Percentiles rank a stretch among this genome's conserved stretches.
These are phyloP conservation scores for Penicillium glabrum DNA, from an alignment of 2,329 filamentous ascomycete species.

Conservation along the genomic window DNA sequence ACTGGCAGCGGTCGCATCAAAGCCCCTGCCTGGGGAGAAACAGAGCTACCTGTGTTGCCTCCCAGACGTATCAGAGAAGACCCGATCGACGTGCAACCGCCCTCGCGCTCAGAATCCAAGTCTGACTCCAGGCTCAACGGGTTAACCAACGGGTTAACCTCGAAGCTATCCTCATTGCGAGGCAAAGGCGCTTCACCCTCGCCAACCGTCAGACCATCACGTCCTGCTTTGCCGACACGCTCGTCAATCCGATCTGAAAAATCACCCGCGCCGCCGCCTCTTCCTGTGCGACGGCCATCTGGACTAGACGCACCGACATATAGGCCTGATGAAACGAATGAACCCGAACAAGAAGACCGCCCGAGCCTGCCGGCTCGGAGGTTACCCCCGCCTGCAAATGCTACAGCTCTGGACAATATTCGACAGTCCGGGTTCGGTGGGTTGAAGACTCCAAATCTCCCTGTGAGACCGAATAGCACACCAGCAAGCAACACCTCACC, in stretches of 20 bases:
- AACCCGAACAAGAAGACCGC: constrained; percentile 10
- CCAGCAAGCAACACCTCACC: constrained; percentile 13
- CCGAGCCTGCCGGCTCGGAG: constrained; percentile 27
- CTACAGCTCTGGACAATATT: constrained; percentile 34
- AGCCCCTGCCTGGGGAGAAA: constrained; percentile 59
- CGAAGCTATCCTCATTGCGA: constrained; percentile 13
- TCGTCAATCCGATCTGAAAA: constrained; percentile 11
- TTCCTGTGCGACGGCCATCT: constrained; percentile 28
- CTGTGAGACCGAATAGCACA: constrained; percentile 15
- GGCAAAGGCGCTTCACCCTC: constrained; percentile 11
- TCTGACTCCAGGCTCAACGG: constrained; percentile 9
- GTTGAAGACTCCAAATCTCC: constrained; percentile 34
- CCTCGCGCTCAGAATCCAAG: constrained; percentile 25
- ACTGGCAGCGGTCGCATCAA: constrained; percentile 41
- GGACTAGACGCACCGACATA: constrained; percentile 15
- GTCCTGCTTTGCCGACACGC: constrained; percentile 22
- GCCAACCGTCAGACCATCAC: constrained; percentile 8
- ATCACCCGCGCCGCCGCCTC: constrained; percentile 6
- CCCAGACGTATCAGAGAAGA: constrained; percentile 43
- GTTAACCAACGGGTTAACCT: constrained; percentile 14
- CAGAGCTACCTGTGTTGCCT: constrained; percentile 55
- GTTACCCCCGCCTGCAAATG: constrained; percentile 35
- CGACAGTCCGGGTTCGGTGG: constrained; percentile 49
- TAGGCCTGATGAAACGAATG: constrained; percentile 4
- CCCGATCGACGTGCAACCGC: constrained; percentile 17